A percentile compares a stretch with the other conserved stretches of the same genome.
Conservation (phyloP, 352 stramenopile genomes). For the Phytophthora cactorum region DNA sequence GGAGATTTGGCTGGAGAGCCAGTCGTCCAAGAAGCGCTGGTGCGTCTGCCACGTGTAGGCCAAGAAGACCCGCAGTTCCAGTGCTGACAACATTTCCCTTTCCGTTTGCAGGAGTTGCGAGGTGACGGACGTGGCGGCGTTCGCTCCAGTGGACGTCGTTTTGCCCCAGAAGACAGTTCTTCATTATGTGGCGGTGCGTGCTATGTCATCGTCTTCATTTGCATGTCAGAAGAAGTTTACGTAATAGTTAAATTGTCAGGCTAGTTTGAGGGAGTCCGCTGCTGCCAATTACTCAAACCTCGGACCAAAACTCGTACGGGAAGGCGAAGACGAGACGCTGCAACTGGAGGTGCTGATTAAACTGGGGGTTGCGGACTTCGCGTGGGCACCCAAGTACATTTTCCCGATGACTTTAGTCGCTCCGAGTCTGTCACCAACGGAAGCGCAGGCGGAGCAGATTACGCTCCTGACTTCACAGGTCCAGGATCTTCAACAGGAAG, state of each 20-base stretch:
- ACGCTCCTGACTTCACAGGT: constrained; percentile 28
- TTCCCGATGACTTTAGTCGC: constrained; percentile 24
- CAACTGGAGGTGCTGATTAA: constrained; percentile 29
- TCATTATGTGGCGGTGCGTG: constrained; percentile 31
- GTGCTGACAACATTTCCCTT: background rate
- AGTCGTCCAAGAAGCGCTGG: constrained; percentile 28
- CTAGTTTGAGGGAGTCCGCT: constrained; percentile 29
- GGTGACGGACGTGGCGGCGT: constrained; percentile 20
- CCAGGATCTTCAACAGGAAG: constrained; percentile 36
- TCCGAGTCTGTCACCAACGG: background rate
- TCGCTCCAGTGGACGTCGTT: constrained; percentile 23
- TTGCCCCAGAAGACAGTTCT: constrained; percentile 28
- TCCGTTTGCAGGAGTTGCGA: constrained; percentile 22
- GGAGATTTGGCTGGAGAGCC: constrained; percentile 26
- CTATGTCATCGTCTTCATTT: background rate
- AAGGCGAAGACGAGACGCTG: constrained; percentile 25
- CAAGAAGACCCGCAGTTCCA: background rate
- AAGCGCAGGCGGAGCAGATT: constrained; percentile 20
- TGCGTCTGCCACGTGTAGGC: constrained; percentile 2
- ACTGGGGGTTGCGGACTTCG: constrained; percentile 24
- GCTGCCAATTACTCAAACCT: background rate
- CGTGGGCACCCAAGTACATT: constrained; percentile 32
- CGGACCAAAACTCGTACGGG: constrained; percentile 13
- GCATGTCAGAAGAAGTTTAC: background rate
- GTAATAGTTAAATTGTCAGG: constrained; percentile 12